Percentiles rank a stretch among this genome's conserved stretches.
phyloP scores from a whole-genome alignment of 805 yeast genomes.

The Dipodascus geniculatus region DNA sequence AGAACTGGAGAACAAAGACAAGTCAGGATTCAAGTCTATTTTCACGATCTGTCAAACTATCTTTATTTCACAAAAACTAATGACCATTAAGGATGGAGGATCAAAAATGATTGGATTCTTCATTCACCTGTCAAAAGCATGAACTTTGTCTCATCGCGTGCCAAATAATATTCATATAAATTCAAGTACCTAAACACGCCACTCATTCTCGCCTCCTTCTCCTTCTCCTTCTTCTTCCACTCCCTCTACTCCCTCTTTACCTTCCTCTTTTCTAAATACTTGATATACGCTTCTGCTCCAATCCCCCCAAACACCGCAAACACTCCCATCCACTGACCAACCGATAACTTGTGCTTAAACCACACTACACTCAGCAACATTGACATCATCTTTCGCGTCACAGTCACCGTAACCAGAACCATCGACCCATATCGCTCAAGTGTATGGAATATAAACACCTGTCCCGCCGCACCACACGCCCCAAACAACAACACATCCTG shows the following conservation, averaged over 20 bases:
- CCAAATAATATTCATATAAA: too few relatives aligned
- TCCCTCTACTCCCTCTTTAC: neutral
- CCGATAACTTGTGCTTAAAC: constrained; percentile 64
- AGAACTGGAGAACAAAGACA: too few relatives aligned
- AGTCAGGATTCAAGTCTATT: too few relatives aligned
- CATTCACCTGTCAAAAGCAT: too few relatives aligned
- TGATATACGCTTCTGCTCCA: constrained; percentile 58
- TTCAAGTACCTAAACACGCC: too few relatives aligned
- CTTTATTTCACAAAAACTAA: too few relatives aligned
- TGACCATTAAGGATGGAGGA: too few relatives aligned
- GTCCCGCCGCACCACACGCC: constrained; percentile 80
- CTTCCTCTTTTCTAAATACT: constrained; percentile 17
- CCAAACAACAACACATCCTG: constrained; percentile 56
- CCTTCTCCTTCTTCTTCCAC: neutral
- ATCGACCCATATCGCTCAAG: constrained; percentile 78
- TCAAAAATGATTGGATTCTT: too few relatives aligned
- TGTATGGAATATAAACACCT: constrained; percentile 81
- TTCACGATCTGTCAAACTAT: too few relatives aligned
- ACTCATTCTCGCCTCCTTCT: too few relatives aligned
- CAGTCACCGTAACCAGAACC: constrained; percentile 82
- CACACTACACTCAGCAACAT: constrained; percentile 82
- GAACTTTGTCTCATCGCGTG: too few relatives aligned
- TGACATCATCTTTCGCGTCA: constrained; percentile 91
- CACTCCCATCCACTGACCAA: constrained; percentile 71
- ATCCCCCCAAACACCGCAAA: constrained; percentile 75